Base-by-base conservation (phyloP, 371 early-diverging fungal genomes). In the Syncephalis fuscata region DNA sequence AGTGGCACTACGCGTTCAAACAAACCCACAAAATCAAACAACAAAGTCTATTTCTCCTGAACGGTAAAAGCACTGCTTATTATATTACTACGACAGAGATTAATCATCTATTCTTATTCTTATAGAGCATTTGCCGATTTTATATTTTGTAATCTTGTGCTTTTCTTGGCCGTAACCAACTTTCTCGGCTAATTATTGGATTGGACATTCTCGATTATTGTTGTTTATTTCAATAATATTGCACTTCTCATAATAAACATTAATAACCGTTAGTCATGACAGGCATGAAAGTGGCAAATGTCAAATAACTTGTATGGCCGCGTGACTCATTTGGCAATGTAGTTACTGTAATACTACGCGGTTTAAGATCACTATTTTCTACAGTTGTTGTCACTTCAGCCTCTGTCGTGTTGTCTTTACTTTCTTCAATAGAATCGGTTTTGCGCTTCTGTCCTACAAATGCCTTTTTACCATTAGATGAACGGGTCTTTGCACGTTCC, bases 231-330 rank as follows among this genome's bases (percentile, higher is more conserved):
- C 32, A 32, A 11, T 32, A 32, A 32, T 11, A 32, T 11, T 4
- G 4, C 32, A 11, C 11, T 32, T 32, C 32, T 7, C 32, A 32
- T 32, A 32, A 32, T 32, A 32, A 32, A 7, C 4, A 32, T 32
- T 7, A 32, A 32, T 32, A 32, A 7, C 32, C 53, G 44, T 41
- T 44, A 23, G 48, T 17, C 16, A 53, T 38, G 19, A 49, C 46
- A 17, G 87, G 82, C 20, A 79, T 60, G 47, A 85, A 71, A 5
- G 81, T 78, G 19, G 92, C 92, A 78, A 93, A 93, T 2, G 90
- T 82, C 53, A 93, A 65, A 52, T 85, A 93, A 40, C 90, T 89
- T 1, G 94, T 93, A 60, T 93, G 94, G 1, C 94, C 94, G 23
- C 65, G 62, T 15, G 65, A 58, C 44, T 69, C 71, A 0, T 54